Conservation (phyloP, 768 basidiomycete genomes). For the Macrocybe gigantea region DNA sequence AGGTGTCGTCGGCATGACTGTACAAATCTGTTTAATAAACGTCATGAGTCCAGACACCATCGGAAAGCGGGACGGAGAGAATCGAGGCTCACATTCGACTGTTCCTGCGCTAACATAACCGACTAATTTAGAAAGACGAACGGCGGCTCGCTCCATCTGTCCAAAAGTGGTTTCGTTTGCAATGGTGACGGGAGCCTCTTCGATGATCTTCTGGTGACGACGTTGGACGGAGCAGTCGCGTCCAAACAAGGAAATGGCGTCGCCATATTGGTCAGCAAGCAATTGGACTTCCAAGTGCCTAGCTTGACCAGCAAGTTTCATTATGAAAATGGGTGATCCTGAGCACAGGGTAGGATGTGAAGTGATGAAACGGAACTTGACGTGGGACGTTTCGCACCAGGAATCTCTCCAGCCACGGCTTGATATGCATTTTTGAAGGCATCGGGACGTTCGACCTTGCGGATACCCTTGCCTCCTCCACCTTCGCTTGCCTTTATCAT, state of each 20-base stretch:
- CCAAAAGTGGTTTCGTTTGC: constrained; percentile 89
- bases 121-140: constrained; percentile 96
- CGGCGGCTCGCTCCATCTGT: constrained; percentile 99
- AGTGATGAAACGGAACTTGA: constrained; percentile 7
- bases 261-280: constrained; percentile 98
- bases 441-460: constrained; percentile 84
- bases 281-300: constrained; percentile 98
- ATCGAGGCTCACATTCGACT: constrained; percentile 73
- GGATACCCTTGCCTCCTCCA: constrained; percentile 98
- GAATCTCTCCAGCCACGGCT: constrained; percentile 94
- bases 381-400: constrained; percentile 49
- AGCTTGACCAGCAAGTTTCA: constrained; percentile 98
- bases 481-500: constrained; percentile 99
- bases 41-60: constrained; percentile 3
- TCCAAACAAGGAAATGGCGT: constrained; percentile 97
- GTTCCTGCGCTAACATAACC: constrained; percentile 99
- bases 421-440: constrained; percentile 92
- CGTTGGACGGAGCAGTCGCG: constrained; percentile 99
- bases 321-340: constrained; percentile 99
- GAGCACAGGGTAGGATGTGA: constrained; percentile 5
- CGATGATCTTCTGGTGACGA: constrained; percentile 99
- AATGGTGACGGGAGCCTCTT: constrained; percentile 98
- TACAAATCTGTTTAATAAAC: constrained; percentile 69
- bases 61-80: constrained; percentile 3
- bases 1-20: constrained; percentile 87